A percentile compares a stretch with the other conserved stretches of the same genome.
These are phyloP conservation scores for Aspergillus nomiae DNA, from an alignment of 2,329 filamentous ascomycete genomes.

Conservation along the genomic window DNA sequence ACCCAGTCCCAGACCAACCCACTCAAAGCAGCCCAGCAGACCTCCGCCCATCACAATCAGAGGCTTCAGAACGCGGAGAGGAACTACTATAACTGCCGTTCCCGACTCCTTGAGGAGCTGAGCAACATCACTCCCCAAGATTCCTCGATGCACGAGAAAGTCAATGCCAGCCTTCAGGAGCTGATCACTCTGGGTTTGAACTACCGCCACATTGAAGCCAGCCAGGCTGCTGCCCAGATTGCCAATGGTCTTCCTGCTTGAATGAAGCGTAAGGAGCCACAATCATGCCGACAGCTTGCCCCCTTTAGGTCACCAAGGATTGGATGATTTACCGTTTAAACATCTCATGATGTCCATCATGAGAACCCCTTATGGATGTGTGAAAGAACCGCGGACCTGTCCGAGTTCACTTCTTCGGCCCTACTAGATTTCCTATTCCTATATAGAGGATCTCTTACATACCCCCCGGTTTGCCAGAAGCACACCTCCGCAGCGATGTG, in stretches of 20 bases:
- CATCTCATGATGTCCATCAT: constrained; percentile 14
- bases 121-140: constrained; percentile 43
- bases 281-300: constrained; percentile 3
- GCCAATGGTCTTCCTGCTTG: constrained; percentile 36
- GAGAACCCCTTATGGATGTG: constrained; percentile 8
- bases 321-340: constrained; percentile 10
- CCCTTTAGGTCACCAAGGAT: neutral
- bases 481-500: neutral
- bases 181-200: constrained; percentile 45
- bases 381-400: constrained; percentile 14
- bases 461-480: neutral
- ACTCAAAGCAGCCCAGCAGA: constrained; percentile 35
- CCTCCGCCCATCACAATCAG: constrained; percentile 38
- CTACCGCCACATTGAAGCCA: constrained; percentile 46
- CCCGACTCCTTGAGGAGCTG: constrained; percentile 42
- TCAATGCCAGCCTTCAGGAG: constrained; percentile 48
- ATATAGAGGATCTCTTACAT: neutral
- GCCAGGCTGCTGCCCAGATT: constrained; percentile 40
- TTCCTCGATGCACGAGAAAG: constrained; percentile 44
- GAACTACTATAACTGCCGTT: constrained; percentile 45
- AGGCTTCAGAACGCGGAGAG: constrained; percentile 45
- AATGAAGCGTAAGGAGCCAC: constrained; percentile 16
- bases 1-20: constrained; percentile 39
- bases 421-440: constrained; percentile 11
- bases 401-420: constrained; percentile 7